Base-by-base conservation (phyloP, 192 early-diverging fungal genomes). In the Backusella tuberculispora region DNA sequence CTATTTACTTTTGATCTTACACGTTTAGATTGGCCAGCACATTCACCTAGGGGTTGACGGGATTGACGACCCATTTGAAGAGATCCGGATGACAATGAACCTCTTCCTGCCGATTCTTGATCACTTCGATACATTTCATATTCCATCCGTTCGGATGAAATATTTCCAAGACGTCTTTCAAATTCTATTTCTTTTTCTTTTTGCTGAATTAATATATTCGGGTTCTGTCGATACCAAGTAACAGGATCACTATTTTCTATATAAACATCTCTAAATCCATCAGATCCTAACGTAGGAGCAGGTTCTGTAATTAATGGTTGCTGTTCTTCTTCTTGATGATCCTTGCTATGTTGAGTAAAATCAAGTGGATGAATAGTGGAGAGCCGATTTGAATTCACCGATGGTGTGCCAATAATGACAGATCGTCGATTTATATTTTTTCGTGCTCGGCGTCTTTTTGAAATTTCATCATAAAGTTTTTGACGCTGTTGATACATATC, bases 401-500 rank as follows among this genome's bases (percentile, higher is more conserved):
- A 24, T 13, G 26, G 21, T 26, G 53, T 7, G 3, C 53, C 53
- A 12, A 60, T 60, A 43, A 34, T 6, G 42, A 38, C 7, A 45
- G 69, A 56, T 4, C 48, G 26, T 40, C 43, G 56, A 6, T 34
- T 63, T 6, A 34, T 34, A 5, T 45, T 64, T 17, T 37, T 41
- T 66, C 29, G 45, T 7, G 44, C 45, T 41, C 29, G 63, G 2
- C 47, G 56, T 17, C 76, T 50, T 50, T 77, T 77, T 6, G 76
- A 41, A 42, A 77, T 77, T 24, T 72, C 70, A 42, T 43, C 64
- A 56, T 72, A 77, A 4, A 77, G 24, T 43, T 53, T 63, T 43
- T 77, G 76, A 4, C 76, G 76, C 15, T 71, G 69, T 2, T 72
- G 41, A 38, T 71, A 64, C 76, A 66, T 65, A 4, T 72, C 70